Base-by-base conservation (phyloP, 1,284 basidiomycete species). In the Thecaphora frezii region DNA sequence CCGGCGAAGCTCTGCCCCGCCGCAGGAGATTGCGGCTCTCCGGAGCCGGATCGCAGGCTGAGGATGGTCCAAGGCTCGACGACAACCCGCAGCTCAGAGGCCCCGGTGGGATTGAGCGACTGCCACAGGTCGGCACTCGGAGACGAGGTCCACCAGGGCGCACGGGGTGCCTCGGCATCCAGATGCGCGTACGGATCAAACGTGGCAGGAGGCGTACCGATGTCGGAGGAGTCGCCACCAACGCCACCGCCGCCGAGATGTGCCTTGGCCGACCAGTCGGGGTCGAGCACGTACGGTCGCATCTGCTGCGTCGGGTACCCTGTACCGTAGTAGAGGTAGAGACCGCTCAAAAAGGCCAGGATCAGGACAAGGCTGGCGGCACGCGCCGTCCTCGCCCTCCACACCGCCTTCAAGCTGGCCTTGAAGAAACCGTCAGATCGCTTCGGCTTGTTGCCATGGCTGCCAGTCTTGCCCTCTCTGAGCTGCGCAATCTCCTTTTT, bases 11-110 rank as follows among this genome's bases (percentile, higher is more conserved):
- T 49, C 33, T 60, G 51, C n/a, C 84, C 80, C 30, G 84, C 83
- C 3, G 59, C 55, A 19, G 64, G 64, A 16, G 25, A 22, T 18
- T 55, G 44, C 21, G 52, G 48, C 10, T 54, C 54, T 9, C 7
- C 33, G 24, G 36, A 51, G 9, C 55, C 54, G 7, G 83, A 82
- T 46, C 82, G 82, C 48, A 92, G 83, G 14, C 89, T 85, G 25
- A 94, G 81, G 52, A 92, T 85, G 3, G 86, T 86, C 8, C 91
- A 90, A 10, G 86, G 84, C 68, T 93, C 88, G 48, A 94, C 83
- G 58, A 88, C 85, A 48, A 97, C 78, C 71, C 91, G 88, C n/a
- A 94, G 83, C 8, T 89, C 82, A 1, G 84, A 78, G 49, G 86
- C 84, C 50, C 87, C 86, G 1, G 80, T 78, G 1, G 91, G 90